These are phyloP conservation scores for Calonectria naviculata DNA, from an alignment of 2,329 filamentous ascomycete genomes.

Conservation along the genomic window DNA sequence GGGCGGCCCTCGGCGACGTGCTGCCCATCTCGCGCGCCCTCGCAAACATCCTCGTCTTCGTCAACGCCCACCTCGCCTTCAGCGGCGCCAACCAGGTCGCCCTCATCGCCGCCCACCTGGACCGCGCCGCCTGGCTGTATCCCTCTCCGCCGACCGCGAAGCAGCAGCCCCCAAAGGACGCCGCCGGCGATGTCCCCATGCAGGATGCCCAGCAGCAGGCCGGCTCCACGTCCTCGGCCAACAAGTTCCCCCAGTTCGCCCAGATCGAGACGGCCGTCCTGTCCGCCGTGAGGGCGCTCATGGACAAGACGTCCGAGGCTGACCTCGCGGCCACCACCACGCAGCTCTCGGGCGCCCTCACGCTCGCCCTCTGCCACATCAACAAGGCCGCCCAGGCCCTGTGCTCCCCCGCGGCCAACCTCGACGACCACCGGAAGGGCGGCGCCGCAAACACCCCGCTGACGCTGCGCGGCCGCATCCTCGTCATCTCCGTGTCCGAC, in stretches of 20 bases:
- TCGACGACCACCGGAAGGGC: slow-evolving; percentile 50
- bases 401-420: slow-evolving; percentile 63
- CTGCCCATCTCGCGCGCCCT: slow-evolving; percentile 87
- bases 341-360: slow-evolving; percentile 90
- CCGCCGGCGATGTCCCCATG: slow-evolving; percentile 70
- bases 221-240: slow-evolving; percentile 64
- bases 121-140: slow-evolving; percentile 91
- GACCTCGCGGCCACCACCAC: slow-evolving; percentile 82
- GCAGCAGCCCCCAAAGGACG: slow-evolving; percentile 31
- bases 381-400: slow-evolving; percentile 81
- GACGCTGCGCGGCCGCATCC: slow-evolving; percentile 71
- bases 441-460: slow-evolving; percentile 43
- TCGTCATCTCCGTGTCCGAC: slow-evolving; percentile 90
- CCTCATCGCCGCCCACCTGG: slow-evolving; percentile 88
- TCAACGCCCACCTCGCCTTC: slow-evolving; percentile 95
- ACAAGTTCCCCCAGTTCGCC: slow-evolving; percentile 94
- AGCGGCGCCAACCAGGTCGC: slow-evolving; percentile 95
- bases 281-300: slow-evolving; percentile 77
- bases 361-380: slow-evolving; percentile 88
- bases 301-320: slow-evolving; percentile 72
- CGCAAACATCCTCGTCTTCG: slow-evolving; percentile 91
- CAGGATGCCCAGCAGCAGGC: slow-evolving; percentile 53
- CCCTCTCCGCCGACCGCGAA: slow-evolving; percentile 62
- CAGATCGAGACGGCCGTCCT: slow-evolving; percentile 86
- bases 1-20: slow-evolving; percentile 79